Evolutionary conservation across 306 rosid genomes (phyloP), one percentile per base, ranked within the genome.

Genomic region (Begonia masoniana): DNA sequence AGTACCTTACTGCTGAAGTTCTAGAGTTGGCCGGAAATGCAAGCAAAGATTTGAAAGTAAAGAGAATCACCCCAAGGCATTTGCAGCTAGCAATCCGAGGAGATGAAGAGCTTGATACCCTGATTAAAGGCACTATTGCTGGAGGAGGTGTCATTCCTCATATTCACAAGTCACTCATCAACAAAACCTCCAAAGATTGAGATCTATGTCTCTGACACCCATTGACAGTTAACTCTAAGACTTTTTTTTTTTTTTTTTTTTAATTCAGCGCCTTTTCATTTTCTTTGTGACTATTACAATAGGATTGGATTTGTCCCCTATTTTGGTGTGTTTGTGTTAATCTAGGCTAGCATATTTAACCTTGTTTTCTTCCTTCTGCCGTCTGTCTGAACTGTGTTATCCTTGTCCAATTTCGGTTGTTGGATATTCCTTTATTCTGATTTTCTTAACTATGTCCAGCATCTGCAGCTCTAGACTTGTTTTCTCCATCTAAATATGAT

Each of bases 121-220:
- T 89, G 43, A 85, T 89, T 35, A 89, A 89, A 35, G 97, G 97
- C 7, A 89, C 97, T 39, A 89, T 89, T 76, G 97, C 97, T 54
- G 97, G 97, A 46, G 97, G 97, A 23, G 97, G 97, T 43, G 97
- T 89, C 58, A 89, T 89, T 51, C 97, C 97, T 60, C 97, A 89
- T 57, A 89, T 89, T 50, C 97, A 89, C 82, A 89, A 89, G 69
- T 89, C 95, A 58, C 76, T 89, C 67, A 89, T 89, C 73, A 89
- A 89, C 97, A 89, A 89, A 70, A 81, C 95, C 43, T 53, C 91
- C 62, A 89, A 89, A 73, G 97, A 89, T 41, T 89, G 51, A 51
- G 16, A 39, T 9, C 4, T 60, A 17, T 17, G 49, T 10, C 15
- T n/a, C 15, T 6, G 13, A 10, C 49, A 0, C n/a, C 13, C 4